phyloP scores from a whole-genome alignment of 1,139 yeast species.

The Zygotorulaspora mrakii region DNA sequence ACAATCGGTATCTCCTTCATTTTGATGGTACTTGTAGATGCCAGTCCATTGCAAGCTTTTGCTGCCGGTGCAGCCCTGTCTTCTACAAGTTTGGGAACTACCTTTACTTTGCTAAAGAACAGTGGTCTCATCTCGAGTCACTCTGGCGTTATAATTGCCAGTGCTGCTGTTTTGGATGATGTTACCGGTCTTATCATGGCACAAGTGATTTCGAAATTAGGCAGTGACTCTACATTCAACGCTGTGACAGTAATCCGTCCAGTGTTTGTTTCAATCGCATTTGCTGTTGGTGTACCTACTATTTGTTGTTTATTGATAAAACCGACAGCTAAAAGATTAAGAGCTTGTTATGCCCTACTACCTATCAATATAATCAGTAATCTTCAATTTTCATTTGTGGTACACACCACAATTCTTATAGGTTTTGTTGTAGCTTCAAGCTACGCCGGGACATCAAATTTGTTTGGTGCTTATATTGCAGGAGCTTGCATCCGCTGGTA shows the following conservation, averaged over 20 bases:
- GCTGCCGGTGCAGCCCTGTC: conserved; percentile 3
- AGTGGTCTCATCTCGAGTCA: conserved; percentile 2
- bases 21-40: neutral
- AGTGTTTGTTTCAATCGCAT: conserved; percentile 2
- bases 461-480: conserved; percentile 2
- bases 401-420: conserved; percentile 1
- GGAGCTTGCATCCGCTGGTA: conserved; percentile 2
- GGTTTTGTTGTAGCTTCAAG: conserved; percentile 3
- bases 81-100: conserved; percentile 3
- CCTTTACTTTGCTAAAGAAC: neutral
- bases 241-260: conserved; percentile 1
- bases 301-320: neutral
- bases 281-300: conserved; percentile 1
- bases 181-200: conserved; percentile 2
- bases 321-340: neutral
- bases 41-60: conserved; percentile 2
- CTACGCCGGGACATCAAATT: conserved; percentile 2
- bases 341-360: neutral
- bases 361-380: neutral
- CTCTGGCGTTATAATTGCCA: conserved; percentile 1
- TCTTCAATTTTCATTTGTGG: neutral
- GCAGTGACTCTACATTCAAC: neutral
- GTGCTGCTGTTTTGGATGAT: conserved; percentile 3
- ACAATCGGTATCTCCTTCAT: conserved; percentile 3
- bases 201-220: conserved; percentile 1